Evolutionary conservation across 2,329 filamentous ascomycete genomes (phyloP).

Genomic region (Fusarium sp.): DNA sequence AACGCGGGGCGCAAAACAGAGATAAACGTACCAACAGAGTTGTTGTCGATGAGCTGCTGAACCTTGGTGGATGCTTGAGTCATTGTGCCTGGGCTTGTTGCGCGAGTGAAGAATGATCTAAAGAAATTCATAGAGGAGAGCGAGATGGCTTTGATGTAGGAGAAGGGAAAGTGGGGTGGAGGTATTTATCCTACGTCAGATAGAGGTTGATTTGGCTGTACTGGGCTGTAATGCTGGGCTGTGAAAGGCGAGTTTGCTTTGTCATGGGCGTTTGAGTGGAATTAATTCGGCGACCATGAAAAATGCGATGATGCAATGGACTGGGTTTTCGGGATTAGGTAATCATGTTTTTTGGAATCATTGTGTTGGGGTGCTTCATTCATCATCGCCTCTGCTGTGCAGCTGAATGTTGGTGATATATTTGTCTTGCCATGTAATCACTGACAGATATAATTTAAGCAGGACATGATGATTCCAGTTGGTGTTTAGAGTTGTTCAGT

Average conservation of each 20-base stretch:
- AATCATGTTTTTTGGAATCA: conserved; percentile 24
- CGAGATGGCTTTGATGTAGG: conserved; percentile 4
- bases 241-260: conserved; percentile 27
- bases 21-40: conserved; percentile 75
- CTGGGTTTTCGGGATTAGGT: conserved; percentile 4
- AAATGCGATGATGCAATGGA: conserved; percentile 40
- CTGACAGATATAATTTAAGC: neutral
- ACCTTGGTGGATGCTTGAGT: conserved; percentile 85
- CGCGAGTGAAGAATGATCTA: conserved; percentile 74
- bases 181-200: conserved; percentile 33
- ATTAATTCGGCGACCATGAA: conserved; percentile 5
- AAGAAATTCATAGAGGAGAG: conserved; percentile 68
- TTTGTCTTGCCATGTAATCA: neutral
- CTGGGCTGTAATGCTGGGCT: neutral
- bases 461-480: neutral
- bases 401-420: neutral
- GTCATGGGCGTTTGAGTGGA: conserved; percentile 25
- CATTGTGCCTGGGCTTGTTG: conserved; percentile 74
- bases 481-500: neutral
- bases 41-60: conserved; percentile 86
- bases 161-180: conserved; percentile 1
- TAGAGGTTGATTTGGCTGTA: conserved; percentile 2
- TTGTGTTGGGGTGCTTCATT: neutral
- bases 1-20: neutral
- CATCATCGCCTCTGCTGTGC: neutral